Conservation (phyloP, 2,329 filamentous ascomycete genomes). For the Tolypocladium nubicola region DNA sequence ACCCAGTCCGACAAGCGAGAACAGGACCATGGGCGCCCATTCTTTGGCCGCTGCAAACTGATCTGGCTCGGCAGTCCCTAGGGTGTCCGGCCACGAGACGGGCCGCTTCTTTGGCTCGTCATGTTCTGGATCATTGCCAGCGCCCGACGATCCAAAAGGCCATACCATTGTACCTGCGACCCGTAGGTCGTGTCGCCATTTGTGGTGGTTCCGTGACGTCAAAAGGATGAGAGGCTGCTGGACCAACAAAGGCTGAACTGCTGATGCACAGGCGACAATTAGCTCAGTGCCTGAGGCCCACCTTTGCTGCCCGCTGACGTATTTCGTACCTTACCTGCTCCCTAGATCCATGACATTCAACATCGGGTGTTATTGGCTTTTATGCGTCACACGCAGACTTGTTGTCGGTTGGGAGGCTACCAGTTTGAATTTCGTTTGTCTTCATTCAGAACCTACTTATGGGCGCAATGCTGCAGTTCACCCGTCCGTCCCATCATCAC, state of each 20-base stretch:
- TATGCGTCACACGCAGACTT: neutral
- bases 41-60: slow-evolving; percentile 24
- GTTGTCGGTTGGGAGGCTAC: neutral
- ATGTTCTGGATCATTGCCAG: slow-evolving; percentile 11
- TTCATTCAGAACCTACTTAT: neutral
- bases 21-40: slow-evolving; percentile 27
- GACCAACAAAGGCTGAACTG: neutral
- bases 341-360: no score
- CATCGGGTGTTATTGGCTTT: neutral
- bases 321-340: no score
- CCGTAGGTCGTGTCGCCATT: slow-evolving; percentile 12
- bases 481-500: neutral
- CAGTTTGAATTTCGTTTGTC: neutral
- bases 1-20: slow-evolving; percentile 25
- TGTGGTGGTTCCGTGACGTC: neutral
- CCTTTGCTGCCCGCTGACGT: neutral
- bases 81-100: slow-evolving; percentile 27
- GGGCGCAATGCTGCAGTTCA: neutral
- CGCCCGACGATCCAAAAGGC: slow-evolving; percentile 24
- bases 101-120: slow-evolving; percentile 13
- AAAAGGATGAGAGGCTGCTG: neutral
- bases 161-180: slow-evolving; percentile 28
- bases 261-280: neutral
- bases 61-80: slow-evolving; percentile 16
- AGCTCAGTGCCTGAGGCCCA: slow-evolving; percentile 3